These are phyloP conservation scores for Protomyces macrosporus DNA, from an alignment of 1,139 yeast species.

Conservation along the genomic window DNA sequence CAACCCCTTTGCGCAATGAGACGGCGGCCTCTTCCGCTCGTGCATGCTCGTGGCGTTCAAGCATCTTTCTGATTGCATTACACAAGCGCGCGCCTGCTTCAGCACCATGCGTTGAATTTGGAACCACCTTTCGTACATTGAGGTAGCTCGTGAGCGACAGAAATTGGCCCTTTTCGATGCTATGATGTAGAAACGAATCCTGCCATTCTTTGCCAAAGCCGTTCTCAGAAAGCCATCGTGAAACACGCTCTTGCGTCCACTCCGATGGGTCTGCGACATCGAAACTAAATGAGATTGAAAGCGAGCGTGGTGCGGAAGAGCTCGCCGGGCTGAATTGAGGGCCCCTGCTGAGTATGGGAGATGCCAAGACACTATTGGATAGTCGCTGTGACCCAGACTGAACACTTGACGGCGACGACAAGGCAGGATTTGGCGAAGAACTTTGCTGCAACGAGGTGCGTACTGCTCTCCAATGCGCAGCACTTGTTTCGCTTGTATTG, in stretches of 20 bases:
- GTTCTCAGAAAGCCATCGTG: constrained; percentile 4
- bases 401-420: background rate
- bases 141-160: constrained; percentile 14
- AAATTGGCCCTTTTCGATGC: constrained; percentile 8
- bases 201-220: constrained; percentile 22
- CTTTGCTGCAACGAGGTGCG: background rate
- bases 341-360: no score
- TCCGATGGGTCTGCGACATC: constrained; percentile 5
- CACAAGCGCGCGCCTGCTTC: constrained; percentile 23
- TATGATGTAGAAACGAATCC: constrained; percentile 3
- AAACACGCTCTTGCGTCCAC: constrained; percentile 13
- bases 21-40: background rate
- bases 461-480: background rate
- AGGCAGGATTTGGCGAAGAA: background rate
- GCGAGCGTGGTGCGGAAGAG: no score
- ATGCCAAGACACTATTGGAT: no score
- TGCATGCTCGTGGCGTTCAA: constrained; percentile 16
- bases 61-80: constrained; percentile 20
- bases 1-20: no score
- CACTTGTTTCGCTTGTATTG: background rate
- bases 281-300: background rate
- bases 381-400: no score
- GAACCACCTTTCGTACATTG: constrained; percentile 22
- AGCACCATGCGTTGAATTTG: background rate
- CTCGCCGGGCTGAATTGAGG: no score